Evolutionary conservation across 225 moss, liverwort and hornwort genomes (phyloP), one percentile per base, ranked within the genome.

Genomic region (Climacium dendroides): DNA sequence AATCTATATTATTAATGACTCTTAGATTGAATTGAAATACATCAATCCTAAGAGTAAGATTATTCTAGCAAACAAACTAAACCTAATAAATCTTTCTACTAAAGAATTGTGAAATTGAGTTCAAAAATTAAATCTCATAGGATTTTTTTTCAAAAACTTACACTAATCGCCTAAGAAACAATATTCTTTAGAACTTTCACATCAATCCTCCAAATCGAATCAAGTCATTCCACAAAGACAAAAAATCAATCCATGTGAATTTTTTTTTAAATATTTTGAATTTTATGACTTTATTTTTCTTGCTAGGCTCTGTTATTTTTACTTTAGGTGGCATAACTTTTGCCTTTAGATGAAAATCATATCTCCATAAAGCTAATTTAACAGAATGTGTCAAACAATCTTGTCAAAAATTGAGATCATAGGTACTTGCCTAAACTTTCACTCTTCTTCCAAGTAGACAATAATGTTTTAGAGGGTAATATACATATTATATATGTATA

Each of bases 281-380:
- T 18, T 35, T 34, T 35, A 35, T 19, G 5, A 65, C 11, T 22
- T 14, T 24, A 69, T 69, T 39, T 69, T 13, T 39, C 13, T 69
- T 69, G 4, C 0, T n/a, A 0, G 66, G 1, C 5, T 63, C 5
- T 0, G 4, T n/a, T 66, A 66, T 10, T 20, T 66, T n/a, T n/a
- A n/a, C 20, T 66, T 20, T 20, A 4, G 24, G 7, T 24, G 24
- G 37, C 23, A 37, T 7, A 37, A 37, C 6, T 13, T 4, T 67
- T 24, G 2, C 10, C 39, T 7, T 13, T 50, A 50, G 14, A 22
- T n/a, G n/a, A 23, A 37, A 37, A 13, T 7, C 23, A 39, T 39
- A 23, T 69, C 1, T 23, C 1, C 0, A 24, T 24, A 7, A 37
- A 69, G 22, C 23, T 39, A 67, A 12, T 67, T n/a, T 67, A 0